Conservation (phyloP, 208 protist species). For the Blastocrithidia nonstop region DNA sequence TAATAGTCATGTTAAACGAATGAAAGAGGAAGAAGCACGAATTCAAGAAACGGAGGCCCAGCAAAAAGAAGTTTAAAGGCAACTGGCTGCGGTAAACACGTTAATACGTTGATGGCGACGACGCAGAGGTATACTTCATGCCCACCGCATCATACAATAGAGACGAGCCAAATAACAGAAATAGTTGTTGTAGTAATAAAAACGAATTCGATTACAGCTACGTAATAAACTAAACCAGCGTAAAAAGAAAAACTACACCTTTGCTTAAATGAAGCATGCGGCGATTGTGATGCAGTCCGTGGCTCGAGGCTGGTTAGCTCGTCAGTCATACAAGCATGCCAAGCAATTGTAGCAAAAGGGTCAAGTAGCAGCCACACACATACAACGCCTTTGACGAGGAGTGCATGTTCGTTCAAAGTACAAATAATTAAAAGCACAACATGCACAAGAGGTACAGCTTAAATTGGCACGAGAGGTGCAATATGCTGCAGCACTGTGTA, state of each 20-base stretch:
- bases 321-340: too few species aligned
- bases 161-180: slow-evolving; percentile 6
- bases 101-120: neutral
- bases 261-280: slow-evolving; percentile 6
- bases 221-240: neutral
- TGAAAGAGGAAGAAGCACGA: too few species aligned
- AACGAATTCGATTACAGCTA: neutral
- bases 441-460: slow-evolving; percentile 7
- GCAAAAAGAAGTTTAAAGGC: too few species aligned
- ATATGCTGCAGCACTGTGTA: slow-evolving; percentile 1
- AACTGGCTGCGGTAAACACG: too few species aligned
- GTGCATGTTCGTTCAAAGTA: slow-evolving; percentile 11
- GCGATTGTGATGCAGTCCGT: slow-evolving; percentile 42
- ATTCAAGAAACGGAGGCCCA: too few species aligned
- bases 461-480: slow-evolving; percentile 4
- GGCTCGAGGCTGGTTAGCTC: slow-evolving; percentile 53
- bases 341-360: slow-evolving; percentile 5
- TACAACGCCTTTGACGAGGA: slow-evolving; percentile 46
- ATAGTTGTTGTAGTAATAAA: neutral
- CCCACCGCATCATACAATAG: slow-evolving; percentile 1
- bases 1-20: too few species aligned
- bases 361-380: slow-evolving; percentile 9
- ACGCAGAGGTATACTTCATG: neutral
- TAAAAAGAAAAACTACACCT: neutral
- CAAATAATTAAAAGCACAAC: slow-evolving; percentile 4